Evolutionary conservation across 2,329 filamentous ascomycete genomes (phyloP).

Genomic region (Claviceps digitariae): DNA sequence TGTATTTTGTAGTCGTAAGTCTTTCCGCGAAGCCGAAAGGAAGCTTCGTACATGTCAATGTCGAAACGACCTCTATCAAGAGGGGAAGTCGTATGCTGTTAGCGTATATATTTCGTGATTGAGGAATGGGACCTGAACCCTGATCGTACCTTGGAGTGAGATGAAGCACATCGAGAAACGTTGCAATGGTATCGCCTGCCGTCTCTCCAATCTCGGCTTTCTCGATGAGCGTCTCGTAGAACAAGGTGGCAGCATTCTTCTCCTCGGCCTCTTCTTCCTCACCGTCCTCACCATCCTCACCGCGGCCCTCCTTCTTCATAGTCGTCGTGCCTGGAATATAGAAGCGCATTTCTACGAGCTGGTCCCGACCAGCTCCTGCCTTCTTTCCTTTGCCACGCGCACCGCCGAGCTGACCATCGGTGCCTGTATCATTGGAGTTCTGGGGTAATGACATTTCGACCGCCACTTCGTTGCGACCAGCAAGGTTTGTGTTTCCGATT

Average conservation of each 20-base stretch:
- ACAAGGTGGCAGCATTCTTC: conserved; percentile 91
- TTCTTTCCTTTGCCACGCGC: conserved; percentile 72
- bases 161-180: conserved; percentile 91
- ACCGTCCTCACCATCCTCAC: conserved; percentile 60
- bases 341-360: conserved; percentile 96
- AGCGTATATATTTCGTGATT: neutral
- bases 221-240: conserved; percentile 95
- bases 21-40: conserved; percentile 93
- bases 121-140: neutral
- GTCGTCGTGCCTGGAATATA: conserved; percentile 89
- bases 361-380: conserved; percentile 75
- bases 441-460: conserved; percentile 78
- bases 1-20: conserved; percentile 99
- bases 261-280: conserved; percentile 47
- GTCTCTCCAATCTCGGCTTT: conserved; percentile 99
- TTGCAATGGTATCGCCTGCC: conserved; percentile 95
- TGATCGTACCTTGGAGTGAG: conserved; percentile 67
- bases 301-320: conserved; percentile 54
- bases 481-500: conserved; percentile 94
- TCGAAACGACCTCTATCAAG: conserved; percentile 81
- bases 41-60: conserved; percentile 98
- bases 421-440: conserved; percentile 57
- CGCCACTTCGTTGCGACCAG: conserved; percentile 93
- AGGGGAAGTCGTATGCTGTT: neutral
- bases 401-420: conserved; percentile 61